Base-by-base conservation (phyloP, 192 early-diverging fungal species). In the Coemansia sp. region DNA sequence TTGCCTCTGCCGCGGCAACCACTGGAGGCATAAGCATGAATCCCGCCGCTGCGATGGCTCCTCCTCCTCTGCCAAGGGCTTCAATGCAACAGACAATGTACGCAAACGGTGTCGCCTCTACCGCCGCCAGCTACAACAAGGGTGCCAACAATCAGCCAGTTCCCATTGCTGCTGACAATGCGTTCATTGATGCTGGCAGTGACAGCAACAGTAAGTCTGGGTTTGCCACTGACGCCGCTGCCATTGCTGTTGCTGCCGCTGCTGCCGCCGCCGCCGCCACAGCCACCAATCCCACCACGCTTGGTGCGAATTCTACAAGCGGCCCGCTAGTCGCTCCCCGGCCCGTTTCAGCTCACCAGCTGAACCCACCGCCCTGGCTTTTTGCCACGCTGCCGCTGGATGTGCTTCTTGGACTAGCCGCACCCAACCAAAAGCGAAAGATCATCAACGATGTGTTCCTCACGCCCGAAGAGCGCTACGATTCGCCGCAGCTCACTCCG, bases 361-460 rank as follows among this genome's bases (percentile, higher is more conserved):
- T 75, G 59, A 63, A 45, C 30, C 70, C 73, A 57, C 74, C 79
- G 34, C 21, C 70, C 58, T 81, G 79, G 79, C 72, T 81, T 63
- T 60, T 81, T 34, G 72, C 78, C 20, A 33, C 55, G 29, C 78
- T 80, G 58, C 69, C 78, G 28, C 70, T 75, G 58, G 79, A 81
- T 37, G 42, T 75, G 46, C 73, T 81, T 20, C 58, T 81, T 25
- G 67, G 74, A 2, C 73, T 81, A 64, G 26, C 62, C 10, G 31
- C 55, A 20, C 49, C 78, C 34, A 64, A 20, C 60, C 59, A 67
- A 46, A 65, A 67, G 64, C 70, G 59, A 57, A 81, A 75, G 48
- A 76, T 81, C 10, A 81, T 81, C 60, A 81, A 81, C 67, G 79
- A 81, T 30, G 79, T 81, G 60, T 81, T 81, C 28, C 75, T 81